A percentile compares a stretch with the other conserved stretches of the same genome.
These are phyloP conservation scores for Pseudognaphalium luteoalbum DNA, from an alignment of 129 eudicot species.

Conservation along the genomic window DNA sequence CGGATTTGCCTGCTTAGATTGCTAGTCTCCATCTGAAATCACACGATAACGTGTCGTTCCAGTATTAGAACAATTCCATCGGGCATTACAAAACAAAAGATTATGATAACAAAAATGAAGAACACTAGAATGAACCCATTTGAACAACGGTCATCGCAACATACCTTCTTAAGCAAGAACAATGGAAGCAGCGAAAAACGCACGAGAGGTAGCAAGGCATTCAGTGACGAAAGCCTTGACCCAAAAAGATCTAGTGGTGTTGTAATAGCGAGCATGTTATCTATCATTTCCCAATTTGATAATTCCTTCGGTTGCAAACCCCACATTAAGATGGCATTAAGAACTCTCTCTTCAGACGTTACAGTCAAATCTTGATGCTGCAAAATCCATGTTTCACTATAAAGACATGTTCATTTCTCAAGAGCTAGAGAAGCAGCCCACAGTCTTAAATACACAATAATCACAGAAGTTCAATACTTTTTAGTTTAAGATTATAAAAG, in stretches of 20 bases:
- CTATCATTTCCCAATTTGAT: constrained; percentile 67
- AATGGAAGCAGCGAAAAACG: constrained; percentile 78
- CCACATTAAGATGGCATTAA: constrained; percentile 83
- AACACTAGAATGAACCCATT: neutral
- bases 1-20: constrained; percentile 52
- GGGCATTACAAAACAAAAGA: constrained; percentile 1
- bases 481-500: neutral
- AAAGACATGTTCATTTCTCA: constrained; percentile 45
- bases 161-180: constrained; percentile 70
- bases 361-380: constrained; percentile 97
- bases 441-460: constrained; percentile 31
- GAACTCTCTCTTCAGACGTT: constrained; percentile 88
- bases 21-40: constrained; percentile 72
- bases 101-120: neutral
- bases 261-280: constrained; percentile 44
- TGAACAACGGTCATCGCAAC: constrained; percentile 11
- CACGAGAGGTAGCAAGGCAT: constrained; percentile 61
- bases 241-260: constrained; percentile 65
- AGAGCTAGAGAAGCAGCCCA: constrained; percentile 39
- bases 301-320: constrained; percentile 66
- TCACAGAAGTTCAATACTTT: constrained; percentile 6
- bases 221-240: constrained; percentile 51
- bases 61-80: constrained; percentile 16
- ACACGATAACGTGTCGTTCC: neutral
- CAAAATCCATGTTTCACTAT: constrained; percentile 43